Evolutionary conservation across 768 basidiomycete species (phyloP).

Genomic region (Cystofilobasidium bisporidii): DNA sequence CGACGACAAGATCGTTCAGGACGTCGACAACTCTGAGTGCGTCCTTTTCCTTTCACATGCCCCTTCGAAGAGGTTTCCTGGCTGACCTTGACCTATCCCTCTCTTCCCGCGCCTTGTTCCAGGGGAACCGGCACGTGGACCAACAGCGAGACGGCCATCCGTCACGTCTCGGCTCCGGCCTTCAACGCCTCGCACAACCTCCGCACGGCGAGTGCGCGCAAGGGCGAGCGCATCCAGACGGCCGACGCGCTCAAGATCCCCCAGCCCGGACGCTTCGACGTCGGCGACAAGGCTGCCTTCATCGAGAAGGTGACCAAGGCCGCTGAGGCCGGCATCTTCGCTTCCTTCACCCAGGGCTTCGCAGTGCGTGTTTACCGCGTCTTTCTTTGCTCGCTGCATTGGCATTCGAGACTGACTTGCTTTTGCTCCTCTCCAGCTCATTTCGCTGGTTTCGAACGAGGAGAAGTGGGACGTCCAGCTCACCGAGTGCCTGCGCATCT

Average conservation of each 20-base stretch:
- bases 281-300: constrained; percentile 28
- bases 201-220: constrained; percentile 37
- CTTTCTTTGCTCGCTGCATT: too few relatives aligned
- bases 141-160: constrained; percentile 33
- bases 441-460: neutral
- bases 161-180: constrained; percentile 39
- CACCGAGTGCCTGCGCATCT: constrained; percentile 34
- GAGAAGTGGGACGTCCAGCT: constrained; percentile 36
- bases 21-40: constrained; percentile 36
- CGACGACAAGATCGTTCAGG: constrained; percentile 40
- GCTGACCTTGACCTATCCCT: too few relatives aligned
- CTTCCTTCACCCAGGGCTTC: constrained; percentile 39
- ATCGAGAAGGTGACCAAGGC: constrained; percentile 35
- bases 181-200: constrained; percentile 39
- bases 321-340: constrained; percentile 36
- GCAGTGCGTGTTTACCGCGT: too few relatives aligned
- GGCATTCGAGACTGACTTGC: too few relatives aligned
- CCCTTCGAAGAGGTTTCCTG: too few relatives aligned
- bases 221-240: constrained; percentile 34
- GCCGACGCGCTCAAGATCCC: constrained; percentile 36
- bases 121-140: constrained; percentile 36
- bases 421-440: too few relatives aligned
- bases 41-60: too few relatives aligned
- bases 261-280: constrained; percentile 29
- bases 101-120: too few relatives aligned